These are phyloP conservation scores for Coffea eugenioides DNA, from an alignment of 257 asterid species.

Conservation along the genomic window DNA sequence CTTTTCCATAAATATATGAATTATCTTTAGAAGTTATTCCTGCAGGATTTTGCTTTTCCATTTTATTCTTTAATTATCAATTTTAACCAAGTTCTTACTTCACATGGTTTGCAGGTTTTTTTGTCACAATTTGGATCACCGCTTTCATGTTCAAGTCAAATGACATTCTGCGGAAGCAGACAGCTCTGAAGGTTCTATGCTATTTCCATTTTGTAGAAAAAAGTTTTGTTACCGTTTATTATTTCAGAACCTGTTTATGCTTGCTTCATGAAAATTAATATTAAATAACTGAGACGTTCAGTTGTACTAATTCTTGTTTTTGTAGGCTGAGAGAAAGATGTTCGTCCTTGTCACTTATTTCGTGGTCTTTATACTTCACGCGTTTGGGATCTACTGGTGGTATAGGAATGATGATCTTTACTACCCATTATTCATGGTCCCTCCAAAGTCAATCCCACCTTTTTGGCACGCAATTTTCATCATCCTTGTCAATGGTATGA, in stretches of 20 bases:
- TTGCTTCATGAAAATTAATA: neutral
- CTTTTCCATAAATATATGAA: neutral
- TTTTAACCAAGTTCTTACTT: conserved; percentile 3
- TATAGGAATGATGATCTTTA: conserved; percentile 57
- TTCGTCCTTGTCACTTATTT: conserved; percentile 61
- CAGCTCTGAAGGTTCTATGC: conserved; percentile 77
- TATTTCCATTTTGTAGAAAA: neutral
- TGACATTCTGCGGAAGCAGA: conserved; percentile 84
- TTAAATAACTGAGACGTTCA: neutral
- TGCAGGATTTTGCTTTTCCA: neutral
- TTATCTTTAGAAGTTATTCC: neutral
- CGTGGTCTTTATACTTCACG: conserved; percentile 54
- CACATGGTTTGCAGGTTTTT: conserved; percentile 54
- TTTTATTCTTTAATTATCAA: neutral
- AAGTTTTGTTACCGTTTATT: neutral
- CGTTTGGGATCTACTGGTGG: conserved; percentile 85
- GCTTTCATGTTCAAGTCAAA: conserved; percentile 84
- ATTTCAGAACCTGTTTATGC: neutral
- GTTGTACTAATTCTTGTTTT: conserved; percentile 17
- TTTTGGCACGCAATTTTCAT: conserved; percentile 87
- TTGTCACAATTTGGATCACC: conserved; percentile 67
- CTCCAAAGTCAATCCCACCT: conserved; percentile 83
- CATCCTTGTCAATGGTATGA: conserved; percentile 76
- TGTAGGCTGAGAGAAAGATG: conserved; percentile 86
- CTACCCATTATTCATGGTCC: conserved; percentile 73